Evolutionary conservation across 2,329 filamentous ascomycete genomes (phyloP).

Genomic region (Xylariaceae sp.): DNA sequence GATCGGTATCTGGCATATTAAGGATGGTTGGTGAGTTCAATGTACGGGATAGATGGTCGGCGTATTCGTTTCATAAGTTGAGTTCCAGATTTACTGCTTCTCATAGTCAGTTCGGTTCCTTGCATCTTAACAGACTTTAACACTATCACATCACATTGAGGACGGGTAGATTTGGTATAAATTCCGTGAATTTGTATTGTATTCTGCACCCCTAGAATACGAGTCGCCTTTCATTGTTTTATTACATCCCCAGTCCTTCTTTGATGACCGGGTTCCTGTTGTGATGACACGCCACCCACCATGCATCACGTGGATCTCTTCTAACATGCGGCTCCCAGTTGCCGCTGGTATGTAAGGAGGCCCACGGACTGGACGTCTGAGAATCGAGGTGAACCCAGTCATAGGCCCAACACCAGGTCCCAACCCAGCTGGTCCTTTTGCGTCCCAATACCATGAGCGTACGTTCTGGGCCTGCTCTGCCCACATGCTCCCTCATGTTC

Average conservation of each 20-base stretch:
- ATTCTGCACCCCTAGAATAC: background rate
- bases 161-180: background rate
- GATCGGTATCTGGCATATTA: too few relatives aligned
- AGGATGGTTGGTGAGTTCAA: too few relatives aligned
- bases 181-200: background rate
- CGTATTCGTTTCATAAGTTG: too few relatives aligned
- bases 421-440: background rate
- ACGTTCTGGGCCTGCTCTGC: too few relatives aligned
- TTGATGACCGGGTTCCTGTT: background rate
- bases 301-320: background rate
- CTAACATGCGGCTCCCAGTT: background rate
- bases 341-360: background rate
- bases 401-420: background rate
- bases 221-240: background rate
- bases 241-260: background rate
- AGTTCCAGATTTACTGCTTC: too few relatives aligned
- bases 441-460: too few relatives aligned
- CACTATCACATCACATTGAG: too few relatives aligned
- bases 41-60: too few relatives aligned
- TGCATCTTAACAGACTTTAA: too few relatives aligned
- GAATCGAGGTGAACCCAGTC: background rate
- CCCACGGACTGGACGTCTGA: background rate
- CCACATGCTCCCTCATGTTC: too few relatives aligned
- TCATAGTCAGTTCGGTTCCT: too few relatives aligned
- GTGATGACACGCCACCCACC: background rate